phyloP scores from a whole-genome alignment of 1,284 basidiomycete genomes.

The Trametes sp. region DNA sequence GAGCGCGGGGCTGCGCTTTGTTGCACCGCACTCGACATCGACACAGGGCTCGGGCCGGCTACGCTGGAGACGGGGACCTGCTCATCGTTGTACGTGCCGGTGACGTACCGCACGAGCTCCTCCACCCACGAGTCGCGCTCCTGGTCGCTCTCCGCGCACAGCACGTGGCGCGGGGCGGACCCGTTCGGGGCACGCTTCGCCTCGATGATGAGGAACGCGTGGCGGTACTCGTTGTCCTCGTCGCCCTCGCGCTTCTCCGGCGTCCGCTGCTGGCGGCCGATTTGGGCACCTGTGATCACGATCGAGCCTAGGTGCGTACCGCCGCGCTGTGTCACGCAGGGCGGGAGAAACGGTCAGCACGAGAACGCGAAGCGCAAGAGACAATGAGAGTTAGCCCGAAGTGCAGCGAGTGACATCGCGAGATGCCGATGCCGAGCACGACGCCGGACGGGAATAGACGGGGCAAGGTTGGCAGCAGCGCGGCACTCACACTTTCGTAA shows the following conservation, averaged over 20 bases:
- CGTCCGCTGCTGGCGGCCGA: constrained; percentile 70
- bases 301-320: constrained; percentile 93
- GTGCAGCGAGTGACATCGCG: neutral
- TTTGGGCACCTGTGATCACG: constrained; percentile 86
- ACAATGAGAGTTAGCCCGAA: constrained; percentile 20
- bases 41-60: constrained; percentile 39
- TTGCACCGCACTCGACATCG: constrained; percentile 31
- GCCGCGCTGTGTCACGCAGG: constrained; percentile 68
- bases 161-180: constrained; percentile 84
- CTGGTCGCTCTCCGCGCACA: constrained; percentile 94
- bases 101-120: constrained; percentile 86
- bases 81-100: constrained; percentile 76
- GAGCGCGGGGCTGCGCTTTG: constrained; percentile 51
- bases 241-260: constrained; percentile 57
- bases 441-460: constrained; percentile 6
- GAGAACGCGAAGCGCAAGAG: constrained; percentile 21
- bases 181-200: constrained; percentile 75
- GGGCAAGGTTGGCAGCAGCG: constrained; percentile 21
- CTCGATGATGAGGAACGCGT: constrained; percentile 97
- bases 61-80: constrained; percentile 31
- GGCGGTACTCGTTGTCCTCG: constrained; percentile 93
- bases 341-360: constrained; percentile 23
- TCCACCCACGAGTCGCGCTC: constrained; percentile 97
- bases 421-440: constrained; percentile 11
- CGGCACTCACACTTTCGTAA: constrained; percentile 86